phyloP scores from a whole-genome alignment of 2,329 filamentous ascomycete genomes.

The Diaporthe ilicicola region DNA sequence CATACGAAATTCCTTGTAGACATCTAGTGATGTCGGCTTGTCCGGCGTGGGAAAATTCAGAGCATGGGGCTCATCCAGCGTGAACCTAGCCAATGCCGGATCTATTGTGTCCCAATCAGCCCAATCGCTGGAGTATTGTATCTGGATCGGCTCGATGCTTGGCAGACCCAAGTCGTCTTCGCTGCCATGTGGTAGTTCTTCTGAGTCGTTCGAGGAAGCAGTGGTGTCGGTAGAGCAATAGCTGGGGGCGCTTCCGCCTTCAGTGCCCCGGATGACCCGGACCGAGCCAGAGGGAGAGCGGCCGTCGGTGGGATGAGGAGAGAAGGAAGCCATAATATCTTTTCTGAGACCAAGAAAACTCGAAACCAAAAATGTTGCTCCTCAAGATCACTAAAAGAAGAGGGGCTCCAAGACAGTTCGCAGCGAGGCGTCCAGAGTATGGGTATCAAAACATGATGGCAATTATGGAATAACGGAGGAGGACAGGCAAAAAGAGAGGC shows the following conservation, averaged over 20 bases:
- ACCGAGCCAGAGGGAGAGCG: slow-evolving; percentile 29
- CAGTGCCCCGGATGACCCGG: slow-evolving; percentile 13
- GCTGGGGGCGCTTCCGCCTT: not conserved
- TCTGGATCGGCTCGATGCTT: not conserved
- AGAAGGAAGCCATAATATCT: slow-evolving; percentile 31
- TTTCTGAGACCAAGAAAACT: slow-evolving; percentile 22
- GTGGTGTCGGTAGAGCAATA: not conserved
- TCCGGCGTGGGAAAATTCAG: not conserved
- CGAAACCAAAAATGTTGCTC: slow-evolving; percentile 25
- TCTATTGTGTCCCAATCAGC: slow-evolving; percentile 30
- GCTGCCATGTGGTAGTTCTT: not conserved
- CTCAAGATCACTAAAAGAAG: slow-evolving; percentile 22
- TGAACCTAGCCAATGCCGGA: slow-evolving; percentile 30
- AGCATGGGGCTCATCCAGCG: slow-evolving; percentile 27
- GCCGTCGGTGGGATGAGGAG: slow-evolving; percentile 14
- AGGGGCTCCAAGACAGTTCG: slow-evolving; percentile 21
- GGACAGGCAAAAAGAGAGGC: not conserved
- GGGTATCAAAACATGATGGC: slow-evolving; percentile 29
- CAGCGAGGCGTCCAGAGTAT: slow-evolving; percentile 29
- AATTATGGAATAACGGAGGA: slow-evolving; percentile 21
- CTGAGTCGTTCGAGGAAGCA: not conserved
- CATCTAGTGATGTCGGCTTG: not conserved
- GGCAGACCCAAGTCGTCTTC: not conserved
- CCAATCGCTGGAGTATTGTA: slow-evolving; percentile 27
- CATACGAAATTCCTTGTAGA: not conserved